Evolutionary conservation across 306 rosid species (phyloP).

Genomic region (Spatholobus suberectus): DNA sequence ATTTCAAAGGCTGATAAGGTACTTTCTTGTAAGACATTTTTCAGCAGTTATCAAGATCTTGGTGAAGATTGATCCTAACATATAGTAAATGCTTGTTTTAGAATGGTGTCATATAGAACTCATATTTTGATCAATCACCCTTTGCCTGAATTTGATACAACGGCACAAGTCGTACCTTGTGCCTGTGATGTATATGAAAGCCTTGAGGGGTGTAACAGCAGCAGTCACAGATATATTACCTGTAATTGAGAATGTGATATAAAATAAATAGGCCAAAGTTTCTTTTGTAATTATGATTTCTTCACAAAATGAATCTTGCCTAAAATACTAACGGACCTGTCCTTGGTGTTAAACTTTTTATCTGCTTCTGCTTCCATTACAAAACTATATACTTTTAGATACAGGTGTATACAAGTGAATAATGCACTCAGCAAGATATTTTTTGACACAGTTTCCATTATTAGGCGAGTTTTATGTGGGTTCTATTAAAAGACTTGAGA

Average conservation of each 20-base stretch:
- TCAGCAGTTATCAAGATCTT: background rate
- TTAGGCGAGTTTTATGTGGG: background rate
- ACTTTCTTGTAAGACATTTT: constrained; percentile 18
- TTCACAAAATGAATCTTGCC: background rate
- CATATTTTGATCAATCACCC: background rate
- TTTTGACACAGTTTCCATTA: background rate
- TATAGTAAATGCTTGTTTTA: background rate
- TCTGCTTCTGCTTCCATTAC: background rate
- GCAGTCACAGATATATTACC: background rate
- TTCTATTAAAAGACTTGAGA: background rate
- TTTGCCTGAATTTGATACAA: background rate
- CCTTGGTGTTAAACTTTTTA: background rate
- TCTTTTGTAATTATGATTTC: background rate
- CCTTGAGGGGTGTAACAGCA: background rate
- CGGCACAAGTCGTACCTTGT: background rate
- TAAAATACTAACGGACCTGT: background rate
- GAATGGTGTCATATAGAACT: background rate
- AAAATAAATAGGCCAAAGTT: background rate
- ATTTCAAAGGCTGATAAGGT: constrained; percentile 87
- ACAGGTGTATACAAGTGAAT: background rate
- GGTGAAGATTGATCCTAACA: background rate
- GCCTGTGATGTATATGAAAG: no score
- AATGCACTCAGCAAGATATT: no score
- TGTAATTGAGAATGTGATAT: background rate
- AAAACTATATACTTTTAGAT: background rate